phyloP scores from a whole-genome alignment of 2,329 filamentous ascomycete genomes.

The Phoma sp. region DNA sequence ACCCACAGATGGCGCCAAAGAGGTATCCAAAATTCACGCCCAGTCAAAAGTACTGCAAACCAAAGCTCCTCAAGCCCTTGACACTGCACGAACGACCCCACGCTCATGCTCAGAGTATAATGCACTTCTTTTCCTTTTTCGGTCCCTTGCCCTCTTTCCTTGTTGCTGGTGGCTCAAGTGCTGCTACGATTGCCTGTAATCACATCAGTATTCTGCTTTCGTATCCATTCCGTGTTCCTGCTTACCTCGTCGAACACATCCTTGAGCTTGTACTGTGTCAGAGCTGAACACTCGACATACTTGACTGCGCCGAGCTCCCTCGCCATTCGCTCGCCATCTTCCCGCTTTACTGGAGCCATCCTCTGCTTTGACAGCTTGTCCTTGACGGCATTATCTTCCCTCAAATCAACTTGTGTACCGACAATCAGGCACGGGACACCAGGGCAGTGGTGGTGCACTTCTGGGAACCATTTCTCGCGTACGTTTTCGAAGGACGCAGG shows the following conservation, averaged over 20 bases:
- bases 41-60: slow-evolving; percentile 41
- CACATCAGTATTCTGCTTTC: slow-evolving; percentile 17
- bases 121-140: slow-evolving; percentile 48
- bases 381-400: slow-evolving; percentile 84
- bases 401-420: slow-evolving; percentile 94
- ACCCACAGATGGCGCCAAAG: slow-evolving; percentile 50
- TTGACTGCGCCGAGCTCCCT: slow-evolving; percentile 97
- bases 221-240: too few species aligned
- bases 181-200: slow-evolving; percentile 87
- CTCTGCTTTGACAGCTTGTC: slow-evolving; percentile 96
- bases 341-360: slow-evolving; percentile 90
- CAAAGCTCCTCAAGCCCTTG: slow-evolving; percentile 27
- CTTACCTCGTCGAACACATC: slow-evolving; percentile 98
- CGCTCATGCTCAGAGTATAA: slow-evolving; percentile 41
- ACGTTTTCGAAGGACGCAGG: slow-evolving; percentile 99
- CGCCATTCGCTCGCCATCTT: slow-evolving; percentile 95
- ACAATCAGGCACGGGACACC: slow-evolving; percentile 98
- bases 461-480: slow-evolving; percentile 97
- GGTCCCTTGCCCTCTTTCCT: slow-evolving; percentile 59
- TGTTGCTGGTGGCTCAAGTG: slow-evolving; percentile 83
- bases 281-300: slow-evolving; percentile 97
- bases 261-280: slow-evolving; percentile 98
- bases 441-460: slow-evolving; percentile 98
- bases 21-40: slow-evolving; percentile 51
- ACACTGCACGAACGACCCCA: slow-evolving; percentile 3